A percentile compares a stretch with the other conserved stretches of the same genome.
phyloP scores from a whole-genome alignment of 2,329 filamentous ascomycete species.

The Trichocomaceae sp. region DNA sequence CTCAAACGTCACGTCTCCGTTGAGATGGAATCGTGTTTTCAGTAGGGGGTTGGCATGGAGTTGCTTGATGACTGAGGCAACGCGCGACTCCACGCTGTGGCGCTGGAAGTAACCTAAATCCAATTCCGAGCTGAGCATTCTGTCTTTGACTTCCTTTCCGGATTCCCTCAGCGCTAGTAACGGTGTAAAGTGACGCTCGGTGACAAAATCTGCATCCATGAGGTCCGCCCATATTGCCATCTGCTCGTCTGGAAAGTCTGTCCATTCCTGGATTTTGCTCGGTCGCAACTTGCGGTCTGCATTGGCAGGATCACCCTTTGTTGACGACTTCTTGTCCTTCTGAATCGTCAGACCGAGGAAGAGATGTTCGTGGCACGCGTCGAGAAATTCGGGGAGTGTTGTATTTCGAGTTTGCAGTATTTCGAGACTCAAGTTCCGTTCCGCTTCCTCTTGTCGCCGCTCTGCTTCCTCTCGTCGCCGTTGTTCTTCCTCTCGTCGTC shows the following conservation, averaged over 20 bases:
- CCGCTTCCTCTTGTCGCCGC: slow-evolving; percentile 9
- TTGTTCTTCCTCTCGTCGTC: background rate
- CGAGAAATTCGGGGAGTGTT: slow-evolving; percentile 16
- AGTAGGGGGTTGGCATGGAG: background rate
- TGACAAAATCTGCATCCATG: slow-evolving; percentile 15
- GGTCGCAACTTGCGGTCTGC: slow-evolving; percentile 17
- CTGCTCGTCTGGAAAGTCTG: slow-evolving; percentile 15
- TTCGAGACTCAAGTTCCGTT: background rate
- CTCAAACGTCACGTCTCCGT: background rate
- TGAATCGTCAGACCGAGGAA: slow-evolving; percentile 17
- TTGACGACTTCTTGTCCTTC: slow-evolving; percentile 12
- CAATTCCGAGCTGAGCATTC: slow-evolving; percentile 16
- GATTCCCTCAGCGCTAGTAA: slow-evolving; percentile 15
- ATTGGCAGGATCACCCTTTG: slow-evolving; percentile 13
- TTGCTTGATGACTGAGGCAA: background rate
- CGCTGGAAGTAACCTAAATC: slow-evolving; percentile 17
- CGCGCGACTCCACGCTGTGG: background rate
- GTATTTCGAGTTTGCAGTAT: slow-evolving; percentile 13
- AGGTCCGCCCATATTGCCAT: slow-evolving; percentile 15
- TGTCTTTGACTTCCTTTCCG: slow-evolving; percentile 13
- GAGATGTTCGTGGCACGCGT: slow-evolving; percentile 17
- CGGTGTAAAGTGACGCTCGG: slow-evolving; percentile 16
- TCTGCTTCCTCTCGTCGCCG: background rate
- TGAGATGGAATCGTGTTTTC: background rate
- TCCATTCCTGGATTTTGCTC: slow-evolving; percentile 16